A percentile compares a stretch with the other conserved stretches of the same genome.
Conservation (phyloP, 768 basidiomycete genomes). For the Coprinopsis strossmayeri region DNA sequence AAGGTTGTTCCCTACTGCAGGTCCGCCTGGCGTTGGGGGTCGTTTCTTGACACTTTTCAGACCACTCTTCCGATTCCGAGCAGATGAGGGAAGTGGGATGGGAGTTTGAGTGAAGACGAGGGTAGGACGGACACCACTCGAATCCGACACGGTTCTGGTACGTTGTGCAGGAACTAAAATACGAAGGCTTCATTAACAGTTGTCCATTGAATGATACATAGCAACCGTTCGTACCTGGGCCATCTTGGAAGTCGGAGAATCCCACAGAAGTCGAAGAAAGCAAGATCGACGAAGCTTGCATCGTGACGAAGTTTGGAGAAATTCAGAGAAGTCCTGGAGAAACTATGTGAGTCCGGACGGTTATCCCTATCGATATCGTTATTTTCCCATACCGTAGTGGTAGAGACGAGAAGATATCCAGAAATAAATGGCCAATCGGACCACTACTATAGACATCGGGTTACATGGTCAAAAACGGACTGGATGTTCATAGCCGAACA, state of each 20-base stretch:
- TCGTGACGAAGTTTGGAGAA: no score
- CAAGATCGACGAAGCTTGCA: no score
- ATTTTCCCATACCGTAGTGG: no score
- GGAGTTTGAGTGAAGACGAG: slow-evolving; percentile 1
- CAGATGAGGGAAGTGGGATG: not conserved
- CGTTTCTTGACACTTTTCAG: not conserved
- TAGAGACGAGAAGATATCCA: no score
- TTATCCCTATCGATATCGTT: no score
- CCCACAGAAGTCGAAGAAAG: no score
- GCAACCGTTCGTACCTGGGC: no score
- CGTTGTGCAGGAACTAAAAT: not conserved
- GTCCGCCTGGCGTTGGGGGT: not conserved
- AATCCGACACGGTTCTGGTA: not conserved
- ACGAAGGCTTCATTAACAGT: not conserved
- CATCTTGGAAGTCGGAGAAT: no score
- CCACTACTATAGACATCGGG: not conserved
- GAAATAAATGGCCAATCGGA: no score
- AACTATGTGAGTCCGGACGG: no score
- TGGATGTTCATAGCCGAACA: not conserved
- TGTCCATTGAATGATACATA: no score
- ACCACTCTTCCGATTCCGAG: not conserved
- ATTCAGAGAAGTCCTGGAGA: no score
- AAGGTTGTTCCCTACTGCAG: not conserved
- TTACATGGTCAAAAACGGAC: not conserved
- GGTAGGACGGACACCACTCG: not conserved